Evolutionary conservation across 1,284 basidiomycete genomes (phyloP), one percentile per base, ranked within the genome.

Genomic region (Ceratobasidium theobromae): DNA sequence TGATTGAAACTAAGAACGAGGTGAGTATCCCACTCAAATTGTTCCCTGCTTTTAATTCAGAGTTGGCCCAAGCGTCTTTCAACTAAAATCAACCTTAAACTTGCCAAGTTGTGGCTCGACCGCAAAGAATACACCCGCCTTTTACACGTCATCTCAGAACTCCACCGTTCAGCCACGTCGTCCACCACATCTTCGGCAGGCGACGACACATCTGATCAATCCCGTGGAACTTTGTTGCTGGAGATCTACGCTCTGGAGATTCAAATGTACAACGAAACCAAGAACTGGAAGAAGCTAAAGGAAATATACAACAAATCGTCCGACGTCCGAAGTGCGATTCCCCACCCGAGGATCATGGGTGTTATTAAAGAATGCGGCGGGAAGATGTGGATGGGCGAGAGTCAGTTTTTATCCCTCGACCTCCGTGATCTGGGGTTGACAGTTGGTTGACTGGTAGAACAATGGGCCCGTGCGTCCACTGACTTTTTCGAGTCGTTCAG

Each of bases 351-450:
- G 27, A 98, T 99, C 74, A 95, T 98, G 90, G 97, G 96, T 58
- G 92, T 98, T 62, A 99, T 99, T 77, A 93, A 95, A 74, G 97
- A 99, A 77, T 98, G 96, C 71, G 97, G 97, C 12, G 97, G 97
- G 6, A 99, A 99, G 79, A 99, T 99, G 97, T 98, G 97, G 93
- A 99, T 99, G 97, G 93, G 93, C 67, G 97, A 99, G 81, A 91
- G 95, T 91, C 75, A 72, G 88, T 81, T 3, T 11, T 35, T 35
- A 11, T 48, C 6, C 51, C 28, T 25, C 32, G n/a, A 3, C 11
- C 14, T 55, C 11, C 8, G n/a, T 32, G 25, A 40, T 6, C 18
- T 21, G 33, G 16, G 21, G n/a, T 18, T 35, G 1, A 11, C 53
- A 21, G 53, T 16, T 45, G 68, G 43, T 68, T 60, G 3, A 8